Evolutionary conservation across 345 rosid genomes (phyloP).

Genomic region (Arabidopsis arenosa): DNA sequence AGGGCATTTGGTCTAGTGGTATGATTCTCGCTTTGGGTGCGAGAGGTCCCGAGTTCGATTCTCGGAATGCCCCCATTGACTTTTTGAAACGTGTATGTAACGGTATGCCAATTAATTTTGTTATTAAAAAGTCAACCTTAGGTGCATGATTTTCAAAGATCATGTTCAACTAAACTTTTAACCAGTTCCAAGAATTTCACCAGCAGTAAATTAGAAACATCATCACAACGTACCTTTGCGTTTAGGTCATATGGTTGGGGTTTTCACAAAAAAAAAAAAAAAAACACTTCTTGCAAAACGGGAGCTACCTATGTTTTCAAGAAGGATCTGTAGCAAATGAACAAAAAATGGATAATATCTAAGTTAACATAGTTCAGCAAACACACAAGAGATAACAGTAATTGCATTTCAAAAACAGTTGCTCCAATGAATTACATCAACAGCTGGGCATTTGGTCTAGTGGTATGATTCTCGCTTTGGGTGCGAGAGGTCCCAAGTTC

Average conservation of each 20-base stretch:
- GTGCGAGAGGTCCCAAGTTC: constrained; percentile 43
- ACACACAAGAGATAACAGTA: not conserved
- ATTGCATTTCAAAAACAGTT: not conserved
- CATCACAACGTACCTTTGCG: not conserved
- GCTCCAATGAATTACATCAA: constrained; percentile 26
- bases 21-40: constrained; percentile 48
- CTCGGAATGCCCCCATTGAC: constrained; percentile 38
- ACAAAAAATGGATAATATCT: not conserved
- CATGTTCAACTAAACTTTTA: constrained; percentile 5
- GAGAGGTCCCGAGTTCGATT: constrained; percentile 47
- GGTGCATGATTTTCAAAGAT: not conserved
- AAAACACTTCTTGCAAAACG: not conserved
- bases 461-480: constrained; percentile 27
- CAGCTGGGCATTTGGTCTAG: not conserved
- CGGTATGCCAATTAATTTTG: not conserved
- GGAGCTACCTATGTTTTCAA: not conserved
- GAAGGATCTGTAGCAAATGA: constrained; percentile 5
- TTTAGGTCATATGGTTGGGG: not conserved
- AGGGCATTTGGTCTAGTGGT: constrained; percentile 45
- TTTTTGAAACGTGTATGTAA: not conserved
- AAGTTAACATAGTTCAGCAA: not conserved
- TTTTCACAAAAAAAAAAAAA: not conserved
- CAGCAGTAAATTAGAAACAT: constrained; percentile 18
- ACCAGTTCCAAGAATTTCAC: constrained; percentile 2
- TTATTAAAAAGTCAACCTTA: not conserved